phyloP scores from a whole-genome alignment of 768 basidiomycete genomes.

The Auricularia cornea region DNA sequence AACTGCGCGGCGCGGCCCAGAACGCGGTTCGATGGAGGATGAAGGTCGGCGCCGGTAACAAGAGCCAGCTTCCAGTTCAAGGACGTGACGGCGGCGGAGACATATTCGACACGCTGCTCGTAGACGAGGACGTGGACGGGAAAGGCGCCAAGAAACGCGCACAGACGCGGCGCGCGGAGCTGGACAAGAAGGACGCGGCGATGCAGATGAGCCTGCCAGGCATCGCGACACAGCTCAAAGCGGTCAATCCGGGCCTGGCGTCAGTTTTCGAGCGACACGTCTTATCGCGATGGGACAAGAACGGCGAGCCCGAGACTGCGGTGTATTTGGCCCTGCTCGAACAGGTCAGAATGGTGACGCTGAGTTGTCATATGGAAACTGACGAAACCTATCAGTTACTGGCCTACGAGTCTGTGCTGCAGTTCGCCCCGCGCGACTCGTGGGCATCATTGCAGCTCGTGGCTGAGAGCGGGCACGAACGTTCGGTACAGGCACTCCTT shows the following conservation, averaged over 20 bases:
- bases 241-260: not conserved
- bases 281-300: not conserved
- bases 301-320: not conserved
- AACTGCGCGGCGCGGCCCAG: not conserved
- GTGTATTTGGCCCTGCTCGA: not conserved
- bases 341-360: not conserved
- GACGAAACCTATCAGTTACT: not conserved
- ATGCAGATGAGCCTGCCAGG: not conserved
- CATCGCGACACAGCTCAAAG: not conserved
- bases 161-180: not conserved
- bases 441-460: too few relatives aligned
- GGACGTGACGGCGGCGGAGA: not conserved
- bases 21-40: not conserved
- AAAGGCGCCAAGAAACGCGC: not conserved
- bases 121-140: not conserved
- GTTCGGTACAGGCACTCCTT: too few relatives aligned
- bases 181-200: not conserved
- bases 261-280: not conserved
- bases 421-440: not conserved
- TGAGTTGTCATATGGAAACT: not conserved
- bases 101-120: not conserved
- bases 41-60: not conserved
- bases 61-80: not conserved
- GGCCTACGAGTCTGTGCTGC: not conserved
- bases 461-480: too few relatives aligned